phyloP scores from a whole-genome alignment of 179 eudicot species.

The Sideroxylon spinosum region DNA sequence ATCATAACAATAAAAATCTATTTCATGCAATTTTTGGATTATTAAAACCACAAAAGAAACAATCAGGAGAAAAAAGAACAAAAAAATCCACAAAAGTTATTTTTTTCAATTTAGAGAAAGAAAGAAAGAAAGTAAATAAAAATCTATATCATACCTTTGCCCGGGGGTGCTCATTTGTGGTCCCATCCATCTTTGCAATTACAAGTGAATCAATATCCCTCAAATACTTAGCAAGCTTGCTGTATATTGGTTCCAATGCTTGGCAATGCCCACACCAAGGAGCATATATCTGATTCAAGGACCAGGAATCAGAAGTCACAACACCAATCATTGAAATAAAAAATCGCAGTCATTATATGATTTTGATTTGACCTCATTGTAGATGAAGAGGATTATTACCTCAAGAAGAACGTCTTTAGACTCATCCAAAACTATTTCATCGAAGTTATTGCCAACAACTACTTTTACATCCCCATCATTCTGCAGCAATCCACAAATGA shows the following conservation, averaged over 20 bases:
- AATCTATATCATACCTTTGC: constrained; percentile 47
- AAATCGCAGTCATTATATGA: not conserved
- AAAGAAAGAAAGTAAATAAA: too few relatives aligned
- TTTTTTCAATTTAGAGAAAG: not conserved
- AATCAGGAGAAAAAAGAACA: not conserved
- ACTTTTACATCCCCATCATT: constrained; percentile 81
- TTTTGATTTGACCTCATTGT: too few relatives aligned
- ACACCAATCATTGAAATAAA: not conserved
- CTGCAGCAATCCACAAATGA: constrained; percentile 30
- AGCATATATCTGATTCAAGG: constrained; percentile 59
- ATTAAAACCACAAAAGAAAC: not conserved
- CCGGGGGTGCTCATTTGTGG: constrained; percentile 85
- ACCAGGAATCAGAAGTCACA: constrained; percentile 1
- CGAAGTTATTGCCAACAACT: constrained; percentile 85
- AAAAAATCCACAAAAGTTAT: not conserved
- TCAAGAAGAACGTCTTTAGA: constrained; percentile 94
- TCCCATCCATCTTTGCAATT: constrained; percentile 94
- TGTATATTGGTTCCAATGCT: constrained; percentile 69
- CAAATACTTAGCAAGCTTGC: constrained; percentile 66
- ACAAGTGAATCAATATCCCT: constrained; percentile 55
- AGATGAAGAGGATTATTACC: constrained; percentile 33
- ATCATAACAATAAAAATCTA: not conserved
- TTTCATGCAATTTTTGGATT: too few relatives aligned
- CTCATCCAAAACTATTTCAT: constrained; percentile 80
- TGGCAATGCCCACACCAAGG: constrained; percentile 92